Conservation (phyloP, 2,329 filamentous ascomycete species). For the Tolypocladium endophyticum region DNA sequence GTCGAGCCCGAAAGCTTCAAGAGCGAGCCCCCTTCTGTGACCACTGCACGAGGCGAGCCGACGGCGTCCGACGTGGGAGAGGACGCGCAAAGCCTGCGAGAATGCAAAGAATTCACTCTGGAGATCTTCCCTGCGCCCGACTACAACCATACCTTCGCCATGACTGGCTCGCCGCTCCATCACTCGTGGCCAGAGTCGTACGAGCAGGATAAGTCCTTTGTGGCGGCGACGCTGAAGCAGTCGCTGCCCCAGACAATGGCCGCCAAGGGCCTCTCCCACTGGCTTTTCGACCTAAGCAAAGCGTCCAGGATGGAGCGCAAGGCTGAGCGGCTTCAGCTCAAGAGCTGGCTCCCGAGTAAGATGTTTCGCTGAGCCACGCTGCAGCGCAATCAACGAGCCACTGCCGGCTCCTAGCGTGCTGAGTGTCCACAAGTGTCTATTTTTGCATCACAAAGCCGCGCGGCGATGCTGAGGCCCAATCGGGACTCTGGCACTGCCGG, state of each 20-base stretch:
- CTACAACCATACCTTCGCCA: conserved; percentile 28
- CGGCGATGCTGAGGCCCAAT: not conserved
- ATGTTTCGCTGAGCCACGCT: conserved; percentile 6
- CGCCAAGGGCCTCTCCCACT: conserved; percentile 30
- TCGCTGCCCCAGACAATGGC: conserved; percentile 28
- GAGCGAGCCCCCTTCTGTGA: not conserved
- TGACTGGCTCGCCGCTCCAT: conserved; percentile 24
- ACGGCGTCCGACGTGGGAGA: not conserved
- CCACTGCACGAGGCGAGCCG: not conserved
- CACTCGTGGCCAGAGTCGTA: conserved; percentile 29
- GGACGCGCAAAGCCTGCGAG: not conserved
- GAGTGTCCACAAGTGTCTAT: not conserved
- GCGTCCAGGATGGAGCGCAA: conserved; percentile 2
- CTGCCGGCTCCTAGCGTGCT: not conserved
- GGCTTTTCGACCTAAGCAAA: conserved; percentile 20
- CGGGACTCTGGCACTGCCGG: not conserved
- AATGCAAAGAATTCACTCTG: conserved; percentile 28
- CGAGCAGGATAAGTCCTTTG: conserved; percentile 21
- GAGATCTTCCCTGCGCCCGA: conserved; percentile 26
- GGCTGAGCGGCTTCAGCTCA: conserved; percentile 9
- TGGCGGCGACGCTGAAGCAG: conserved; percentile 24
- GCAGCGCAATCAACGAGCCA: not conserved
- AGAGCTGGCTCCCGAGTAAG: conserved; percentile 12
- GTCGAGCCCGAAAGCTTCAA: conserved; percentile 8
- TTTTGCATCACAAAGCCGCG: not conserved